Evolutionary conservation across 495 filamentous ascomycete genomes (phyloP).

Genomic region (Trichodelitschia bisporula): DNA sequence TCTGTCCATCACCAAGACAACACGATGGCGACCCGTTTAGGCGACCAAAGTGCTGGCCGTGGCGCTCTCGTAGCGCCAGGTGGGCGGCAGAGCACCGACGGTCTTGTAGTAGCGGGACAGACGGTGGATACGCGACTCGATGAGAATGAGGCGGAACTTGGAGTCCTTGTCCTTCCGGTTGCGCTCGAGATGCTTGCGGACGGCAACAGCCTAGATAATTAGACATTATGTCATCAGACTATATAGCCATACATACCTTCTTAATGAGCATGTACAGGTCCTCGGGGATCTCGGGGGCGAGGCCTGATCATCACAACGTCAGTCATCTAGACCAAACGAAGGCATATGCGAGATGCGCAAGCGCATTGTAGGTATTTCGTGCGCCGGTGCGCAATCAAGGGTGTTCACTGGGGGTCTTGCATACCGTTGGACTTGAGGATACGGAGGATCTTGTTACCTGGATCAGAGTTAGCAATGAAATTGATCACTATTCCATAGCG

Average conservation of each 20-base stretch:
- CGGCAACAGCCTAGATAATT: constrained; percentile 54
- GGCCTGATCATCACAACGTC: constrained; percentile 91
- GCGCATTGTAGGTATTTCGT: neutral
- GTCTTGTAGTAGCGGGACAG: constrained; percentile 96
- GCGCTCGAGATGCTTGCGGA: constrained; percentile 99
- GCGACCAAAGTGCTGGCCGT: constrained; percentile 30
- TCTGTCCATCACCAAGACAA: constrained; percentile 7
- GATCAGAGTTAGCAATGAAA: neutral
- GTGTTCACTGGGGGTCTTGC: constrained; percentile 12
- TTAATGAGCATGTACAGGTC: constrained; percentile 98
- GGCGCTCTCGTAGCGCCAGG: constrained; percentile 68
- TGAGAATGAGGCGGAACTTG: constrained; percentile 99
- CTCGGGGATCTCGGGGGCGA: constrained; percentile 92
- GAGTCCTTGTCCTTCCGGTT: constrained; percentile 99
- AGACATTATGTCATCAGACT: too few relatives aligned
- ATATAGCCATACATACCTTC: constrained; percentile 38
- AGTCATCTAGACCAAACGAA: constrained; percentile 87
- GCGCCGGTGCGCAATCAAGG: neutral
- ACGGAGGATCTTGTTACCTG: constrained; percentile 97
- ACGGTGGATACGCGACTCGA: constrained; percentile 99
- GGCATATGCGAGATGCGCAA: constrained; percentile 25
- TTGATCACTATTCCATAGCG: constrained; percentile 1
- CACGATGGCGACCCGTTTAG: too few relatives aligned
- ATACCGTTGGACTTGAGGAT: constrained; percentile 91
- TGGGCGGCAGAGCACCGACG: constrained; percentile 90